These are phyloP conservation scores for Rhinocladiella mackenziei DNA, from an alignment of 2,329 filamentous ascomycete species.

Conservation along the genomic window DNA sequence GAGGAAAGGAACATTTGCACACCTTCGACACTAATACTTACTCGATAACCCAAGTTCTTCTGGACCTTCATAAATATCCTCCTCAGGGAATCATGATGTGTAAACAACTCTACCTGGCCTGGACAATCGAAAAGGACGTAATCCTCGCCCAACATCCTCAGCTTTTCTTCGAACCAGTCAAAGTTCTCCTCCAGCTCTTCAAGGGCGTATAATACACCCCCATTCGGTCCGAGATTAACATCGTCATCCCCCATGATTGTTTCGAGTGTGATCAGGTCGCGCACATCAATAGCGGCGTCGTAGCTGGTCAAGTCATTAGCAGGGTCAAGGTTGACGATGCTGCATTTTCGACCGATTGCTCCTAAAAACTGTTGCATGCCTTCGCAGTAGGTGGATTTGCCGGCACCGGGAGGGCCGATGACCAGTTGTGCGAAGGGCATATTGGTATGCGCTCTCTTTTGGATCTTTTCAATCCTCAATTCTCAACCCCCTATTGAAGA, in stretches of 20 bases:
- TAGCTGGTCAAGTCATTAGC: conserved; percentile 93
- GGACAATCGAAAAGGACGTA: conserved; percentile 96
- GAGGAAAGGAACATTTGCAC: conserved; percentile 13
- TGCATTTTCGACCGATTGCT: conserved; percentile 91
- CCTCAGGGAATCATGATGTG: conserved; percentile 84
- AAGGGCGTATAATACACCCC: conserved; percentile 84
- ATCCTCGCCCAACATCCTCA: conserved; percentile 78
- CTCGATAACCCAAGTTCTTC: conserved; percentile 89
- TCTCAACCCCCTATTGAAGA: too few relatives aligned
- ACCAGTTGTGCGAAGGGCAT: conserved; percentile 72
- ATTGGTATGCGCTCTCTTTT: too few relatives aligned
- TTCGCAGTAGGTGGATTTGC: conserved; percentile 98
- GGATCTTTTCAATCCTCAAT: too few relatives aligned
- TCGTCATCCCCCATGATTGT: conserved; percentile 91
- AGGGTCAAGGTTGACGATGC: conserved; percentile 92
- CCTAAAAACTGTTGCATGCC: conserved; percentile 98
- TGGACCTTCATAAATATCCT: conserved; percentile 89
- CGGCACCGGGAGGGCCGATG: conserved; percentile 88
- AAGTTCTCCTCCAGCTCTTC: conserved; percentile 93
- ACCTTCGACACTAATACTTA: conserved; percentile 54
- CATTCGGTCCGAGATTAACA: conserved; percentile 72
- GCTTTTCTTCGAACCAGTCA: conserved; percentile 79
- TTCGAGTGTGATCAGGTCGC: conserved; percentile 81
- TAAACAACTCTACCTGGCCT: conserved; percentile 94
- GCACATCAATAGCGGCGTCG: conserved; percentile 83